Conservation (phyloP, 257 asterid species). For the Knoxia roxburghii region DNA sequence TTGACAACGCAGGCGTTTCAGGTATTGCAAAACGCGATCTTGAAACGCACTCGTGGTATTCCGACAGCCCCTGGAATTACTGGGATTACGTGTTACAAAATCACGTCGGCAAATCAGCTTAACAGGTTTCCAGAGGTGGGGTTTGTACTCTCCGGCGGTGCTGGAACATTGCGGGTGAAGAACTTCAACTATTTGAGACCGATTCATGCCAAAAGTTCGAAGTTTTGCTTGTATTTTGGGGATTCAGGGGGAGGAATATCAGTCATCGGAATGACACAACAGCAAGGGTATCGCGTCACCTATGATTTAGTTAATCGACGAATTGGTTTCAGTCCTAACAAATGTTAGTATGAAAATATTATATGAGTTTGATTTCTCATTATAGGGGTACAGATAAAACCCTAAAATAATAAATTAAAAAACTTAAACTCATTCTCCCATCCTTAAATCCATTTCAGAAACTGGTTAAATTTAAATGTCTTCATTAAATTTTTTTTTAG, state of each 20-base stretch:
- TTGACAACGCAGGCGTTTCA: not conserved
- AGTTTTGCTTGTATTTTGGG: not conserved
- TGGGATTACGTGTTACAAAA: not conserved
- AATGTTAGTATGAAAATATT: no score
- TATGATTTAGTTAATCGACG: not conserved
- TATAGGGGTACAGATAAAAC: no score
- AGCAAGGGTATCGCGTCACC: not conserved
- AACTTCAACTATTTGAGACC: not conserved
- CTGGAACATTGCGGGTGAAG: not conserved
- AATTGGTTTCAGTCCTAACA: not conserved
- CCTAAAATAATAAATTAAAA: no score
- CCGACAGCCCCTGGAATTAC: no score
- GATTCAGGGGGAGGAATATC: not conserved
- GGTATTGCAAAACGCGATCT: not conserved
- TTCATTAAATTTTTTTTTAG: no score
- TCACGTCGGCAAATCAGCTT: not conserved
- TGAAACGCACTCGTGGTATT: not conserved
- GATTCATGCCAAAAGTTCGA: not conserved
- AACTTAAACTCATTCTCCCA: no score
- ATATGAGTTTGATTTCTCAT: no score
- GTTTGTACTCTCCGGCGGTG: not conserved
- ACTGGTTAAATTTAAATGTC: no score
- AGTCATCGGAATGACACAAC: not conserved
- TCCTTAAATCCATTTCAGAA: no score
- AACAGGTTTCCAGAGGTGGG: not conserved